phyloP scores from a whole-genome alignment of 2,329 filamentous ascomycete species.

The Colletotrichum aenigma region DNA sequence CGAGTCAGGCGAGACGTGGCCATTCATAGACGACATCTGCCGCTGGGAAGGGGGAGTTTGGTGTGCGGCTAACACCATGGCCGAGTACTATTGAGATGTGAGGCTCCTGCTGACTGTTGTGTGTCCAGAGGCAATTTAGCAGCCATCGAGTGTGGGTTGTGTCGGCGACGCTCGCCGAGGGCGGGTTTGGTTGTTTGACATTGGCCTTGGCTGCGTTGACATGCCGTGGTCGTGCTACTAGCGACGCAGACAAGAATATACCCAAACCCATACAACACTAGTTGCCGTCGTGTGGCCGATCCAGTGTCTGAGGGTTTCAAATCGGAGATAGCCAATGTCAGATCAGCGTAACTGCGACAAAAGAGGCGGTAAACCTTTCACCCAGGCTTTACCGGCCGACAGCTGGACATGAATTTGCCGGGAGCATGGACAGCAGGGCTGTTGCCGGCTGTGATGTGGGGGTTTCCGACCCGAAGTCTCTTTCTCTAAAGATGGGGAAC shows the following conservation, averaged over 20 bases:
- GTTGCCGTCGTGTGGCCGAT: background rate
- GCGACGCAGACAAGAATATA: background rate
- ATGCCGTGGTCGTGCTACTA: background rate
- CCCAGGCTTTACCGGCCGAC: background rate
- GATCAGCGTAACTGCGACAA: constrained; percentile 12
- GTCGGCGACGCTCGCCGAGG: background rate
- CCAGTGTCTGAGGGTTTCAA: background rate
- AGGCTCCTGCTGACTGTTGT: background rate
- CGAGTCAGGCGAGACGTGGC: background rate
- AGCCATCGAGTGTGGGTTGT: background rate
- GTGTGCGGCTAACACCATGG: background rate
- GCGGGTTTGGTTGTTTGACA: background rate
- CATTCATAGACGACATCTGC: background rate
- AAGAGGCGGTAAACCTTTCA: background rate
- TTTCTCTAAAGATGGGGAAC: background rate
- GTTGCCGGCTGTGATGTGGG: constrained; percentile 9
- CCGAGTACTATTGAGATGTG: background rate
- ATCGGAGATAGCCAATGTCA: background rate
- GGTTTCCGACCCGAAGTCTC: background rate
- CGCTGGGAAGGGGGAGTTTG: background rate
- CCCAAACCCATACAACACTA: background rate
- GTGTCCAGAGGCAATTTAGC: background rate
- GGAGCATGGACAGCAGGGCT: background rate
- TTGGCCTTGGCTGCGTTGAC: background rate
- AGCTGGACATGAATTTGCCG: background rate